Evolutionary conservation across 306 rosid species (phyloP).

Genomic region (Cucumis hystrix): DNA sequence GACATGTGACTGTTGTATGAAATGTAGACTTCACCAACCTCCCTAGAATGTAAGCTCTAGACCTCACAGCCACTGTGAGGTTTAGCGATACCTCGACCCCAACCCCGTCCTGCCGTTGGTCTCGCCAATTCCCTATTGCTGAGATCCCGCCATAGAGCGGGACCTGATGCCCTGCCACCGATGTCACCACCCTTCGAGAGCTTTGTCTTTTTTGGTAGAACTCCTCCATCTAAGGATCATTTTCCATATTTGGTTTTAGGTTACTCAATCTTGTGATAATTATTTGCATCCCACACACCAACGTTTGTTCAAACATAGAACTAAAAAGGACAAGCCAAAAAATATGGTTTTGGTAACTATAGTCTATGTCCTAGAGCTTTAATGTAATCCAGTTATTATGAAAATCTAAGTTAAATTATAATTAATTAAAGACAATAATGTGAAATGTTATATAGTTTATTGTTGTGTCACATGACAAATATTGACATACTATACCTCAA

Average conservation of each 20-base stretch:
- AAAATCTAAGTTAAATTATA: no score
- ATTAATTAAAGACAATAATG: no score
- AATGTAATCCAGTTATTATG: no score
- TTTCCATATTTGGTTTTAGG: neutral
- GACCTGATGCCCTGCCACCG: constrained; percentile 51
- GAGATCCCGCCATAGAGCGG: constrained; percentile 75
- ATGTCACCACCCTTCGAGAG: constrained; percentile 25
- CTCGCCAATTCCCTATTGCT: constrained; percentile 16
- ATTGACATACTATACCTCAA: no score
- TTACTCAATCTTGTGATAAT: neutral
- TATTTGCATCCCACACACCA: neutral
- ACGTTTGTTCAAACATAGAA: neutral
- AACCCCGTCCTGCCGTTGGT: neutral
- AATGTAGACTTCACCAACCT: constrained; percentile 66
- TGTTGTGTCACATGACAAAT: no score
- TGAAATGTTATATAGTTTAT: no score
- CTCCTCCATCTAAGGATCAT: constrained; percentile 29
- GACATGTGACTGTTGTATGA: constrained; percentile 43
- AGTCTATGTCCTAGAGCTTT: no score
- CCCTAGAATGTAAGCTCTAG: constrained; percentile 75
- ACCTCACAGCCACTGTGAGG: constrained; percentile 62
- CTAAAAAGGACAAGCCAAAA: neutral
- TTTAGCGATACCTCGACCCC: constrained; percentile 45
- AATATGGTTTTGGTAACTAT: neutral
- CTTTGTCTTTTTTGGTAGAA: constrained; percentile 54